Base-by-base conservation (phyloP, 768 basidiomycete species). In the Russula sp. region DNA sequence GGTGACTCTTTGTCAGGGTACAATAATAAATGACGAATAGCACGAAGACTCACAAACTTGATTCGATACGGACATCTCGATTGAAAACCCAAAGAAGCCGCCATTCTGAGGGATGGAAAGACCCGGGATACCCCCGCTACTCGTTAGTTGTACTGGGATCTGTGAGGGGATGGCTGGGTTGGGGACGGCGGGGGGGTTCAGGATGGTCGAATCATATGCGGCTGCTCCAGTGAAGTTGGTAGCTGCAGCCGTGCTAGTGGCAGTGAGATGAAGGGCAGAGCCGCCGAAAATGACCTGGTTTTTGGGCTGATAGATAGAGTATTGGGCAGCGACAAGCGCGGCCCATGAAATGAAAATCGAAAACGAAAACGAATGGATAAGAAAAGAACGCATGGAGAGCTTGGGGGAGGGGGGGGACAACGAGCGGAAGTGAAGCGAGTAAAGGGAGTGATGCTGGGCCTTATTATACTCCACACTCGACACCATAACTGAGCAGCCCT, bases 31-130 rank as follows among this genome's bases (percentile, higher is more conserved):
- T 27, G 9, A 10, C 1, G 34, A 39, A 37, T 39, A 10, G 20
- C 0, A 34, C 3, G 18, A 45, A 13, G 40, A 82, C 84, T 74
- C 72, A 88, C 87, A 73, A 64, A 88, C 78, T 76, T 84, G 82
- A 59, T 81, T 82, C 11, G 84, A 78, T 6, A 91, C 85, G 39
- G 87, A 89, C 77, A 89, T 80, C 73, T 91, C 89, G 37, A 92
- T 80, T 2, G 86, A 88, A 69, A 91, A 89, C 2, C 87, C 89
- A 56, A 84, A 79, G 68, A 89, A 90, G 13, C 80, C 78, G 11
- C 84, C 85, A 37, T 71, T 71, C 53, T 77, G 75, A 3, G 73
- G 71, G 37, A 79, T 78, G 0, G 78, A 78, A 35, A 84, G 65
- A 6, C 73, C 74, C 0, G 62, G 47, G 22, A 74, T 59, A 37